These are phyloP conservation scores for Leptographium wingfieldii DNA, from an alignment of 2,329 filamentous ascomycete genomes.

Conservation along the genomic window DNA sequence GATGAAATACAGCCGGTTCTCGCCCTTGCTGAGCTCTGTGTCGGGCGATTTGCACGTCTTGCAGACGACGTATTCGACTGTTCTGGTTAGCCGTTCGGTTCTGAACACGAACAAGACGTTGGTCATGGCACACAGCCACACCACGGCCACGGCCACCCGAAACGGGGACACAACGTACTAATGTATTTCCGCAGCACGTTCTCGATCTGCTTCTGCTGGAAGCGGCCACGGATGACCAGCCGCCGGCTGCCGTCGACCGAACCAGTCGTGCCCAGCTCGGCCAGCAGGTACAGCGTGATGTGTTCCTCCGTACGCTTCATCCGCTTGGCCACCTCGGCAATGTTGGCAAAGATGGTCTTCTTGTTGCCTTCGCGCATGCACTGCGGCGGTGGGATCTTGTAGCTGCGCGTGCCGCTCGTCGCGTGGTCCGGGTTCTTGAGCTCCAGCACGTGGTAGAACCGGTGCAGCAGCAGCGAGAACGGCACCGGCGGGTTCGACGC, in stretches of 20 bases:
- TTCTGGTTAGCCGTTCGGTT: slow-evolving; percentile 23
- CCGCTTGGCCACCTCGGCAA: slow-evolving; percentile 95
- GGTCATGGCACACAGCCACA: not conserved
- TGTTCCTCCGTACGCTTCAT: slow-evolving; percentile 99
- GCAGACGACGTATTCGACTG: slow-evolving; percentile 90
- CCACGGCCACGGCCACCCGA: too few species aligned
- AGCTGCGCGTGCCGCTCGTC: slow-evolving; percentile 78
- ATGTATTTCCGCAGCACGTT: slow-evolving; percentile 94
- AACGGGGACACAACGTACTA: slow-evolving; percentile 42
- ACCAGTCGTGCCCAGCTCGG: slow-evolving; percentile 93
- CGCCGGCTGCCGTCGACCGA: slow-evolving; percentile 87
- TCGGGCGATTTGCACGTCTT: slow-evolving; percentile 94
- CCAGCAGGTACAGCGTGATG: slow-evolving; percentile 92
- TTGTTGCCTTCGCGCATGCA: slow-evolving; percentile 99
- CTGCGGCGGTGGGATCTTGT: slow-evolving; percentile 98
- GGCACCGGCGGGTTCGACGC: slow-evolving; percentile 60
- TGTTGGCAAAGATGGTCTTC: slow-evolving; percentile 99
- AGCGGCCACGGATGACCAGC: slow-evolving; percentile 87
- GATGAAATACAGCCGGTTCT: slow-evolving; percentile 98
- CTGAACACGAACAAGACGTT: not conserved
- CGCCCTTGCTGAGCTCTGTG: slow-evolving; percentile 94
- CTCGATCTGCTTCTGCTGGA: slow-evolving; percentile 99
- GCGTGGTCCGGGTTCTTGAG: slow-evolving; percentile 96
- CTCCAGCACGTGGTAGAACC: slow-evolving; percentile 90
- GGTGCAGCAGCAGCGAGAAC: slow-evolving; percentile 74